These are phyloP conservation scores for Starmerella geochares DNA, from an alignment of 805 yeast genomes.

Conservation along the genomic window DNA sequence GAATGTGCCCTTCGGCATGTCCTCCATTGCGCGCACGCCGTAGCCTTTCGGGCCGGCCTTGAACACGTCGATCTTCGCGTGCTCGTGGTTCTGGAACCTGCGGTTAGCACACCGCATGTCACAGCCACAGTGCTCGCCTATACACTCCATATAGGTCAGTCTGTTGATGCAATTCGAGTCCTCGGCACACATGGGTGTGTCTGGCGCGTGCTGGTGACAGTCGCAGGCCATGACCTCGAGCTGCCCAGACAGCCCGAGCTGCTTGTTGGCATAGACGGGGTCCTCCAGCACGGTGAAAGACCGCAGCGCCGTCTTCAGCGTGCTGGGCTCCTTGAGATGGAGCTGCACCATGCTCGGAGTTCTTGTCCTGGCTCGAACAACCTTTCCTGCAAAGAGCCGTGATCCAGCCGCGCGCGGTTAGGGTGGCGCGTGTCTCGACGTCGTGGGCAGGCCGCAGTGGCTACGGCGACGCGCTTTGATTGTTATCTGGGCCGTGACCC, in stretches of 20 bases:
- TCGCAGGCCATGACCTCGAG: slow-evolving; percentile 87
- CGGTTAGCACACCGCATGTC: slow-evolving; percentile 58
- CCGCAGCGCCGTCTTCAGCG: slow-evolving; percentile 46
- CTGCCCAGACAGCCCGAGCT: slow-evolving; percentile 61
- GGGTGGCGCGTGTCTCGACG: not conserved
- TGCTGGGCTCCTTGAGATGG: slow-evolving; percentile 22
- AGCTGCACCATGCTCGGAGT: slow-evolving; percentile 16
- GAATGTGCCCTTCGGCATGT: slow-evolving; percentile 54
- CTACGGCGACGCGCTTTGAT: too few relatives aligned
- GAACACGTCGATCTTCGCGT: slow-evolving; percentile 70
- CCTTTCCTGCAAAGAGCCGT: not conserved
- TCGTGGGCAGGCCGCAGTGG: not conserved
- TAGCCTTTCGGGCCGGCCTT: slow-evolving; percentile 78
- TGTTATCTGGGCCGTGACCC: too few relatives aligned
- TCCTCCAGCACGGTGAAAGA: slow-evolving; percentile 48
- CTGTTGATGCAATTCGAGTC: slow-evolving; percentile 86
- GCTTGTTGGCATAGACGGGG: slow-evolving; percentile 53
- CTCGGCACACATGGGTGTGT: slow-evolving; percentile 61
- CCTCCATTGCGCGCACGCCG: slow-evolving; percentile 66
- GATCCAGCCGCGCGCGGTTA: slow-evolving; percentile 5
- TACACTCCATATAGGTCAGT: slow-evolving; percentile 85
- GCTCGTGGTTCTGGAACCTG: slow-evolving; percentile 68
- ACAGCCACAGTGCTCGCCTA: slow-evolving; percentile 57
- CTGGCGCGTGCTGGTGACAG: slow-evolving; percentile 45
- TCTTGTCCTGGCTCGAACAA: not conserved